Evolutionary conservation across 208 protist species (phyloP).

Genomic region (Wallacemonas rigidus): DNA sequence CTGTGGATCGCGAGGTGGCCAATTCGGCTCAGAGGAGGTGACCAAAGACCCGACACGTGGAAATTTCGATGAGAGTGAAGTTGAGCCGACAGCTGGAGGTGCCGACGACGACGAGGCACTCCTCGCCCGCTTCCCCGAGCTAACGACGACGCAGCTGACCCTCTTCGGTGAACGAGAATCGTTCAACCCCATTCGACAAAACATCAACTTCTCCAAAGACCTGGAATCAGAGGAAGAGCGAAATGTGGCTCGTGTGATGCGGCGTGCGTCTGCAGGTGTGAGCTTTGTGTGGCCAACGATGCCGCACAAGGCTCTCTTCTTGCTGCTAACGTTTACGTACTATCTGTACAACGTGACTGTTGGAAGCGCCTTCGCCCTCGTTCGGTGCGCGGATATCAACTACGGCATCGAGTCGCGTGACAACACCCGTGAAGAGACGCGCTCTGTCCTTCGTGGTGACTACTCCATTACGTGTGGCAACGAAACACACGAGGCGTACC

Average conservation of each 20-base stretch:
- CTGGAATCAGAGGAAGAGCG: constrained; percentile 13
- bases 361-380: constrained; percentile 33
- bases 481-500: constrained; percentile 23
- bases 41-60: not conserved
- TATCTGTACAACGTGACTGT: constrained; percentile 33
- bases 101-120: constrained; percentile 1
- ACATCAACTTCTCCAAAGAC: constrained; percentile 16
- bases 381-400: constrained; percentile 29
- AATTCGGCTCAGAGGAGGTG: not conserved
- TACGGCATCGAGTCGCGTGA: constrained; percentile 11
- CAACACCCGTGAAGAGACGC: not conserved
- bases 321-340: constrained; percentile 23
- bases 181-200: constrained; percentile 26
- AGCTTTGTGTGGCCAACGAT: constrained; percentile 35
- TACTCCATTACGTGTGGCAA: constrained; percentile 24
- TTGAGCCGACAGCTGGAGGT: not conserved
- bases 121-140: constrained; percentile 12
- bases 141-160: constrained; percentile 34
- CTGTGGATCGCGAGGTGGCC: not conserved
- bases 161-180: constrained; percentile 37
- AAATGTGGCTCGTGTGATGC: constrained; percentile 6
- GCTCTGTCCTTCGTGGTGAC: constrained; percentile 19
- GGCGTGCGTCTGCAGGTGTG: constrained; percentile 4
- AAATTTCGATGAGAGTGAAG: not conserved
- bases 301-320: constrained; percentile 24